Percentiles rank a stretch among this genome's conserved stretches.
Evolutionary conservation across 495 filamentous ascomycete species (phyloP).

Genomic region (Apodospora peruviana): DNA sequence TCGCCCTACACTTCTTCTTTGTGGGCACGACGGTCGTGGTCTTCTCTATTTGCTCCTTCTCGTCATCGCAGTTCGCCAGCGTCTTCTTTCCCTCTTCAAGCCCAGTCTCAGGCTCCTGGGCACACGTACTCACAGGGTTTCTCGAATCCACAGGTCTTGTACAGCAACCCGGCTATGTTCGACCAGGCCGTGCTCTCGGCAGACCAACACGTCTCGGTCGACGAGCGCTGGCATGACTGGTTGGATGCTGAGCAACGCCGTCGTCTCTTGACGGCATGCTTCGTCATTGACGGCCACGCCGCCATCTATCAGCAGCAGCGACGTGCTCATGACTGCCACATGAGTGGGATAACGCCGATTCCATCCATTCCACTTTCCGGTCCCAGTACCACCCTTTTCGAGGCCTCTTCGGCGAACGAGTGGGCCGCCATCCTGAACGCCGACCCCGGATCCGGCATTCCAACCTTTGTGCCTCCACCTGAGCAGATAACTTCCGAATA

Average conservation of each 20-base stretch:
- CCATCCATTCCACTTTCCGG: constrained; percentile 33
- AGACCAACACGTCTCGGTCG: constrained; percentile 21
- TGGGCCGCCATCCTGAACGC: constrained; percentile 26
- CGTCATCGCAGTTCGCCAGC: constrained; percentile 11
- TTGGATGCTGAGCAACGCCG: constrained; percentile 40
- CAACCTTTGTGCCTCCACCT: constrained; percentile 18
- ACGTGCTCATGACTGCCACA: constrained; percentile 26
- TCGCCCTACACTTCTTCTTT: constrained; percentile 5
- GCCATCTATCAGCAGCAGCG: constrained; percentile 44
- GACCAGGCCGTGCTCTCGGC: constrained; percentile 18
- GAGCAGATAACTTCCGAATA: constrained; percentile 28
- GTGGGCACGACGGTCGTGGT: constrained; percentile 17
- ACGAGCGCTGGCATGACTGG: constrained; percentile 43
- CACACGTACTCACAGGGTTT: constrained; percentile 42
- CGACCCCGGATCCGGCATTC: constrained; percentile 18
- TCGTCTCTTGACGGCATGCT: constrained; percentile 45
- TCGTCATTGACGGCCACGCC: constrained; percentile 46
- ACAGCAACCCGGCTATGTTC: constrained; percentile 20
- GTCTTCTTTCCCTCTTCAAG: constrained; percentile 15
- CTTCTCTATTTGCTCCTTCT: constrained; percentile 21
- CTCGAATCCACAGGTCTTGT: constrained; percentile 35
- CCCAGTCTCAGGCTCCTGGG: constrained; percentile 15
- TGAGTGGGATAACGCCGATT: constrained; percentile 18
- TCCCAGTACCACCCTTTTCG: constrained; percentile 34
- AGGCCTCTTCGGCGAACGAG: constrained; percentile 25